Base-by-base conservation (phyloP, 225 moss, liverwort and hornwort genomes). In the Anthoceros angustus region DNA sequence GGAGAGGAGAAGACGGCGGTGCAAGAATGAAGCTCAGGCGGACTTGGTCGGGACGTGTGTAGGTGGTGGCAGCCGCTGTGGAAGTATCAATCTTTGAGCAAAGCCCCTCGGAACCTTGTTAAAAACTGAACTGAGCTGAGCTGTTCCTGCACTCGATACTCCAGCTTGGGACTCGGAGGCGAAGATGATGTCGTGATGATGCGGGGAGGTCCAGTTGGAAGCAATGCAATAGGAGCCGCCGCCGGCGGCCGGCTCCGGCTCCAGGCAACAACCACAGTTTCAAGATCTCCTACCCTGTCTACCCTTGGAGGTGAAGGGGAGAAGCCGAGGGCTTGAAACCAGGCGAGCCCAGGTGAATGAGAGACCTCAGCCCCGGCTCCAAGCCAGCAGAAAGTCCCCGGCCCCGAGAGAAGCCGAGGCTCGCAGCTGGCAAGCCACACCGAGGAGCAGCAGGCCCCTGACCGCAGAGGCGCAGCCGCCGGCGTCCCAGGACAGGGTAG, bases 371-470 rank as follows among this genome's bases (percentile, higher is more conserved):
- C 45, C 11, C 45, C 45, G 45, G 45, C 11, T 46, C 45, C 45
- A 46, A 16, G 45, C 45, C 45, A 46, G 23, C 55, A 15, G 55
- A 18, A 55, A 7, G 16, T 20, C 55, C 55, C 55, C 55, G 55
- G 55, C 55, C n/a, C 55, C 55, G n/a, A 55, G 55, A 55, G 55
- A 55, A 55, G 55, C 55, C 55, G 23, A 55, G n/a, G n/a, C 55
- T 23, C 55, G 18, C n/a, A 55, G 55, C 14, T 55, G n/a, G 55
- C n/a, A 20, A 55, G 55, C 55, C 55, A 55, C 12, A 18, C 6
- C 8, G 12, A 55, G 23, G 10, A 6, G 55, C 18, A 5, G 55
- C 55, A 18, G 55, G n/a, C 23, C 55, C 45, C 7, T 18, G 55
- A 15, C 23, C n/a, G 55, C 55, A 55, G 10, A 7, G 55, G n/a